phyloP scores from a whole-genome alignment of 2,329 filamentous ascomycete genomes.

The Fusarium continuum region DNA sequence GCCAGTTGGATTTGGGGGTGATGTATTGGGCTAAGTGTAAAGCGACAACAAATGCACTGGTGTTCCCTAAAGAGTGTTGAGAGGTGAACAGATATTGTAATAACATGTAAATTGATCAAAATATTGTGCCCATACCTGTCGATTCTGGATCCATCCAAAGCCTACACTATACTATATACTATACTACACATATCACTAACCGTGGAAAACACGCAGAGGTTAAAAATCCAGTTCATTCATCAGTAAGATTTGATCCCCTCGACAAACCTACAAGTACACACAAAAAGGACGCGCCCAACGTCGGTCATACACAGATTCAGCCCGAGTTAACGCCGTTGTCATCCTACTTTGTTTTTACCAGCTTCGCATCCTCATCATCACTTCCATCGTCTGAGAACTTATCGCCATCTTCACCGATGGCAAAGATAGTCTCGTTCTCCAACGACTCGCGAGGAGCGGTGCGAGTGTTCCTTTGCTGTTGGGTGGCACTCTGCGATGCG shows the following conservation, averaged over 20 bases:
- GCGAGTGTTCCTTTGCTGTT: slow-evolving; percentile 40
- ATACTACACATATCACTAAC: slow-evolving; percentile 10
- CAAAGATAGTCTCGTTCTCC: slow-evolving; percentile 95
- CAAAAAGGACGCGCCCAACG: slow-evolving; percentile 23
- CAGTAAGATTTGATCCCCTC: slow-evolving; percentile 21
- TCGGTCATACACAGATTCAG: neutral
- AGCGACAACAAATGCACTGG: neutral
- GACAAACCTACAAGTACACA: slow-evolving; percentile 36
- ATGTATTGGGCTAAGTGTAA: slow-evolving; percentile 50
- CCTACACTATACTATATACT: neutral
- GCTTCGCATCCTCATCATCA: slow-evolving; percentile 62
- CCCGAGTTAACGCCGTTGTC: neutral
- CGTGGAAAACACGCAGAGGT: neutral
- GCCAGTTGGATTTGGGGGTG: slow-evolving; percentile 92
- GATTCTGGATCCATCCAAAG: slow-evolving; percentile 13
- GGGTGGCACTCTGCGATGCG: slow-evolving; percentile 36
- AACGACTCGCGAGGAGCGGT: slow-evolving; percentile 63
- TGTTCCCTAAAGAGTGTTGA: neutral
- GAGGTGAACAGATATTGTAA: slow-evolving; percentile 6
- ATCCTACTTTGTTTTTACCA: slow-evolving; percentile 58
- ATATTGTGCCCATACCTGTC: slow-evolving; percentile 10
- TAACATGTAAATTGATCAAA: slow-evolving; percentile 22
- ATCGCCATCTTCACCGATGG: slow-evolving; percentile 85
- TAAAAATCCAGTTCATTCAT: slow-evolving; percentile 33
- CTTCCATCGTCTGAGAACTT: slow-evolving; percentile 81